Base-by-base conservation (phyloP, 345 rosid species). In the Hypericum perforatum region DNA sequence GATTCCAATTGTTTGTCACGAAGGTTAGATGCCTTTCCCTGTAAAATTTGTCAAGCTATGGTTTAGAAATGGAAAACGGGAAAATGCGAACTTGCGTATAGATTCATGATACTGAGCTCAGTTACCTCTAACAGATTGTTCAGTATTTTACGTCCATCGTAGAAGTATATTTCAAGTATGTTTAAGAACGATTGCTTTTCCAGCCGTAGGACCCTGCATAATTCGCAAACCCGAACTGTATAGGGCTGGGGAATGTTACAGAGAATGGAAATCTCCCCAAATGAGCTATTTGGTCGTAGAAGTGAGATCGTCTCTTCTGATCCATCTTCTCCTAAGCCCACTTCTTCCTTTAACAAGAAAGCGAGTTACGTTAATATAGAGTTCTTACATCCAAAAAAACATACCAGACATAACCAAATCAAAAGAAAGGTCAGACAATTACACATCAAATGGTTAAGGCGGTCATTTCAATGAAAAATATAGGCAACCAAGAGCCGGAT, bases 181-280 rank as follows among this genome's bases (percentile, higher is more conserved):
- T 80, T 75, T 11, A 91, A 67, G 58, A 94, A 68, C 53, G 97
- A 78, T 68, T 89, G 97, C 66, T 94, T 89, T 54, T 89, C 99
- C 41, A 94, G 62, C 49, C 94, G 86, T 60, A 94, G 76, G 67
- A 89, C 89, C 71, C 85, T 81, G 45, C 84, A 77, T 52, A 89
- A 57, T 42, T 81, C 87, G 39, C 80, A 68, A 65, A 94, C 99
- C 45, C 83, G 77, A 66, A 94, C 76, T 0, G 89, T 84, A 54
- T 71, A 86, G 13, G 97, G 95, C 74, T 84, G 96, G 63, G 97
- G 92, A 62, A 94, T 77, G 81, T 86, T 94, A 77, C 99, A 94
- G 47, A 94, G 74, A 14, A 89, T 79, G 44, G 99, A 94, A 52
- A 86, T 70, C 63, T 86, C 85, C 57, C 99, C 99, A 71, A 94